phyloP scores from a whole-genome alignment of 768 basidiomycete genomes.

The Rhizopogon sp. region DNA sequence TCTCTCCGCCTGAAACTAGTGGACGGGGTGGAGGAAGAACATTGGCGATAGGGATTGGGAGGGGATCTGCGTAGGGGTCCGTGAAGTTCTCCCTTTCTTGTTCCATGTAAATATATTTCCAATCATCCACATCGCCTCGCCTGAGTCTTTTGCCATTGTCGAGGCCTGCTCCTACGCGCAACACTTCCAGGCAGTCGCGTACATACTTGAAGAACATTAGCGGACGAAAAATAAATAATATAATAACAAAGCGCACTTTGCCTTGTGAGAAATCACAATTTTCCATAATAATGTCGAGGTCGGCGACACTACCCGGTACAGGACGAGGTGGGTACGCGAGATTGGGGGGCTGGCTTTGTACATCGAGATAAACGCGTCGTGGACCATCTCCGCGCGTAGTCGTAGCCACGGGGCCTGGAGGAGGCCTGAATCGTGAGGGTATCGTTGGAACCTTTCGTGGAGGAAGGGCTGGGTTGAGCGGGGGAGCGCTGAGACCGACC shows the following conservation, averaged over 20 bases:
- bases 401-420: slow-evolving; percentile 42
- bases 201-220: slow-evolving; percentile 60
- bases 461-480: slow-evolving; percentile 74
- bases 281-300: slow-evolving; percentile 87
- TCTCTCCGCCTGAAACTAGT: slow-evolving; percentile 21
- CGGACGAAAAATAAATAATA: background rate
- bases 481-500: slow-evolving; percentile 49
- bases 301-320: slow-evolving; percentile 75
- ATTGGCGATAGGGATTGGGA: slow-evolving; percentile 24
- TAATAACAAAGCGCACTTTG: slow-evolving; percentile 43
- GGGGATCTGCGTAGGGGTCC: slow-evolving; percentile 26
- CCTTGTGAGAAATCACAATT: slow-evolving; percentile 85
- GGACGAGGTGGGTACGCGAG: slow-evolving; percentile 88
- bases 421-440: slow-evolving; percentile 44
- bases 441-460: slow-evolving; percentile 40
- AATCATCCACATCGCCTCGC: slow-evolving; percentile 72
- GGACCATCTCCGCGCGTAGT: slow-evolving; percentile 72
- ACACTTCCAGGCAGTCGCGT: slow-evolving; percentile 93
- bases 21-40: slow-evolving; percentile 16
- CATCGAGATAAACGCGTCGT: slow-evolving; percentile 71
- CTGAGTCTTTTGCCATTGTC: slow-evolving; percentile 76
- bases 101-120: slow-evolving; percentile 88
- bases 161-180: slow-evolving; percentile 85
- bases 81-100: slow-evolving; percentile 37
- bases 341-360: slow-evolving; percentile 54